Base-by-base conservation (phyloP, 1,139 yeast genomes). In the Geotrichum reessii region DNA sequence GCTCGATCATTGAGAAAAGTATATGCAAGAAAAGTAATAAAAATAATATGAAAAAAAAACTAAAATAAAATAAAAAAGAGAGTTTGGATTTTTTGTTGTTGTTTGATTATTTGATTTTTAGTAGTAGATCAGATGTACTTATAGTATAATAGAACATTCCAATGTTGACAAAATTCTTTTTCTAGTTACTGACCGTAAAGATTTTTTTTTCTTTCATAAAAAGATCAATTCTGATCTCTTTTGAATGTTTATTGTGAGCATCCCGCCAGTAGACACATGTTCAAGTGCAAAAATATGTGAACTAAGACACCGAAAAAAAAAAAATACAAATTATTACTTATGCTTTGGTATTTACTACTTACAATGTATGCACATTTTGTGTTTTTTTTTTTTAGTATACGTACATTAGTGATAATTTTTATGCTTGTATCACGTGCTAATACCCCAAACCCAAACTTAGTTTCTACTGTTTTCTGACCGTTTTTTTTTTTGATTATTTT, bases 1-100 rank as follows among this genome's bases (percentile, higher is more conserved):
- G 65, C 77, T 91, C 66, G 97, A 91, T 69, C 79, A 82, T 64
- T 87, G 14, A 46, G 8, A n/a, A 25, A 37, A 14, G 37, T 33
- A 17, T 17, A 31, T 14, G 3, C n/a, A 37, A 37, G 44, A 37
- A 37, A 17, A 17, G n/a, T n/a, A n/a, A n/a, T n/a, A n/a, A n/a
- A n/a, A n/a, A n/a, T n/a, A n/a, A n/a, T n/a, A n/a, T n/a, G n/a
- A 2, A 33, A 33, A 11, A 9, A 8, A n/a, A 31, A 31, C 6
- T 5, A 1, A 1, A 33, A 33, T 14, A n/a, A n/a, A n/a, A 37
- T 3, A n/a, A n/a, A 37, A 8, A 37, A 12, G 44, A 19, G 44
- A 37, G 7, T 37, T 37, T 37, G 14, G 2, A n/a, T 37, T 6
- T 37, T 37, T 37, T 37, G n/a, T 12, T n/a, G 44, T 37, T 37